Conservation (phyloP, 208 protist species). For the Histomonas meleagridis region DNA sequence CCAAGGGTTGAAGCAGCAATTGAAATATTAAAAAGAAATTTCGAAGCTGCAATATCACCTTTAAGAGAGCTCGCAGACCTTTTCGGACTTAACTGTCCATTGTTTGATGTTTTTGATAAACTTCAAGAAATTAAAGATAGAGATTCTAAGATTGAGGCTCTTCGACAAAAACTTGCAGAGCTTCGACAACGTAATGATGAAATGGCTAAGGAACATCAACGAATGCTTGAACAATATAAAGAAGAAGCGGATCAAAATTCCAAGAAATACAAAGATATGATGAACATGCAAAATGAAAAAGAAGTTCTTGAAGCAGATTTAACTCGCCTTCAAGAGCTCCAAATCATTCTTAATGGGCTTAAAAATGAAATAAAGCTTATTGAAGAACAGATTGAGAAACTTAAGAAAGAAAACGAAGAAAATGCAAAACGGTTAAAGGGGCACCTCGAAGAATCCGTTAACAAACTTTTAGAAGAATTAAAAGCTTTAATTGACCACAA, state of each 20-base stretch:
- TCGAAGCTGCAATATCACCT: not conserved
- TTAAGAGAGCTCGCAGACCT: not conserved
- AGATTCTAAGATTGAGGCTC: not conserved
- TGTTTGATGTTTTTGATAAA: not conserved
- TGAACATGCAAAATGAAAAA: not conserved
- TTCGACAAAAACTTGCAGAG: not conserved
- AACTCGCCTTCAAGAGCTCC: not conserved
- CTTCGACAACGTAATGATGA: not conserved
- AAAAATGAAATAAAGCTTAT: conserved; percentile 10
- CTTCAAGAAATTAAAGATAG: not conserved
- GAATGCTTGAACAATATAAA: not conserved
- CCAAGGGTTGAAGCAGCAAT: not conserved
- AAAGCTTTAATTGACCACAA: not conserved
- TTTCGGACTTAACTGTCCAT: not conserved
- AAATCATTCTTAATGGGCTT: not conserved
- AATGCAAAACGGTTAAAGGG: not conserved
- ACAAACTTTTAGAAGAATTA: not conserved
- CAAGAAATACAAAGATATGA: not conserved
- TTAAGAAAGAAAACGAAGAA: not conserved
- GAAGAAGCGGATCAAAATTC: not conserved
- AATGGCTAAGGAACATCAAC: not conserved
- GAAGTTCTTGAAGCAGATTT: not conserved
- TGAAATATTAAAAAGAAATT: not conserved
- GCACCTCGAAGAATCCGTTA: not conserved
- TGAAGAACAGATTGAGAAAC: not conserved